These are phyloP conservation scores for Ambrosia hybrid DNA, from an alignment of 140 eudicot genomes.

Conservation along the genomic window DNA sequence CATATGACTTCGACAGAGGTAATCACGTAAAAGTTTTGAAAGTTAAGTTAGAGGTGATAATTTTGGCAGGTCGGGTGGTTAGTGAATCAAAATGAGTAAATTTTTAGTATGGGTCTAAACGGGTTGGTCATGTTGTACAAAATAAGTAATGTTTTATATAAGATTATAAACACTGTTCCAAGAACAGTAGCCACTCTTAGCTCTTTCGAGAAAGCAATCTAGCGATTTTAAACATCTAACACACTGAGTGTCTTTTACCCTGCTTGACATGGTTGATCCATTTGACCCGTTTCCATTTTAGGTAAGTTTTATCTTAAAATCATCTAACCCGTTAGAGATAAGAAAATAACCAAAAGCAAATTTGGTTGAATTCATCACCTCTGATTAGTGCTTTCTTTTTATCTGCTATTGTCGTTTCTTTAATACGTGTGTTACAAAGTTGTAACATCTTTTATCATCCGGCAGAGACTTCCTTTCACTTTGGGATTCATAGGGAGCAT, in stretches of 20 bases:
- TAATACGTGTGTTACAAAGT: background rate
- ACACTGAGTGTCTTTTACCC: background rate
- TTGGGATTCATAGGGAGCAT: slow-evolving; percentile 78
- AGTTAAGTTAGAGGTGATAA: background rate
- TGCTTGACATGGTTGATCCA: background rate
- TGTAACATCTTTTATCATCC: slow-evolving; percentile 6
- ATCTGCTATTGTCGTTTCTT: background rate
- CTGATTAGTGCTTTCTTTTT: background rate
- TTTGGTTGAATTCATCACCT: background rate
- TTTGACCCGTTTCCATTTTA: background rate
- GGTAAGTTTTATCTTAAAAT: background rate
- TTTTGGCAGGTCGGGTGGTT: background rate
- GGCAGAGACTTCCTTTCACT: slow-evolving; percentile 92
- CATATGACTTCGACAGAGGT: slow-evolving; percentile 98
- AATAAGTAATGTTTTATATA: background rate
- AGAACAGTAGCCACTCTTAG: background rate
- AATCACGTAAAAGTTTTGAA: slow-evolving; percentile 9
- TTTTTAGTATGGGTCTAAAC: background rate
- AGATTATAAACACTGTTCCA: background rate
- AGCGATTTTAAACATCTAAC: background rate
- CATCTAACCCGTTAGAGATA: background rate
- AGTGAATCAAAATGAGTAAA: background rate
- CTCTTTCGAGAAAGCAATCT: background rate
- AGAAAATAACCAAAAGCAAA: background rate
- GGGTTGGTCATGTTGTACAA: background rate